These are phyloP conservation scores for Domatiomyces catenatus DNA, from an alignment of 2,329 filamentous ascomycete genomes.

Conservation along the genomic window DNA sequence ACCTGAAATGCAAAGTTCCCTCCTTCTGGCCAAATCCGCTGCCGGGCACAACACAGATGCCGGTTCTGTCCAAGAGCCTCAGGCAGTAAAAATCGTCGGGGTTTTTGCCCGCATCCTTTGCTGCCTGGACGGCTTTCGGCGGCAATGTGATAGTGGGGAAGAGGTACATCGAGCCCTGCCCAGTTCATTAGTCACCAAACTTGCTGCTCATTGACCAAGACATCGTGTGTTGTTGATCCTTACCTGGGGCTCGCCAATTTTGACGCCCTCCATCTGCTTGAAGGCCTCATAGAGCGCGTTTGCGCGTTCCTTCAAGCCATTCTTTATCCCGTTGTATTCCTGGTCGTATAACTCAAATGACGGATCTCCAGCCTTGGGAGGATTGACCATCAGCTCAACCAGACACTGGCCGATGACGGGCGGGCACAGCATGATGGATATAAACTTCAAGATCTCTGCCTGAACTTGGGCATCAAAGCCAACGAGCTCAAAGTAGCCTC, in stretches of 20 bases:
- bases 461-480: constrained; percentile 75
- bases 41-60: constrained; percentile 85
- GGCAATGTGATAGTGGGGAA: constrained; percentile 86
- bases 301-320: constrained; percentile 64
- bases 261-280: constrained; percentile 85
- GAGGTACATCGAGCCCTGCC: constrained; percentile 88
- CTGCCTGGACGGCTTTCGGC: constrained; percentile 59
- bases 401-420: constrained; percentile 93
- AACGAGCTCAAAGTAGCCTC: constrained; percentile 91
- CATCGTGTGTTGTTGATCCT: constrained; percentile 16
- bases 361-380: constrained; percentile 66
- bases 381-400: constrained; percentile 96
- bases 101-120: constrained; percentile 53
- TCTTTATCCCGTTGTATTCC: constrained; percentile 72
- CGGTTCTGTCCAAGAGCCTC: constrained; percentile 78
- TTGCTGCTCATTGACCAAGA: background rate
- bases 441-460: constrained; percentile 95
- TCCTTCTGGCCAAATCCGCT: constrained; percentile 90
- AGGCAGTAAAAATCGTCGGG: constrained; percentile 93
- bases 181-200: background rate
- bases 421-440: constrained; percentile 90
- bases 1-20: constrained; percentile 66
- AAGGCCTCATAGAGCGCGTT: constrained; percentile 81
- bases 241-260: constrained; percentile 66
- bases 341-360: constrained; percentile 68